These are phyloP conservation scores for Theobroma grandiflorum DNA, from an alignment of 441 rosid species.

Conservation along the genomic window DNA sequence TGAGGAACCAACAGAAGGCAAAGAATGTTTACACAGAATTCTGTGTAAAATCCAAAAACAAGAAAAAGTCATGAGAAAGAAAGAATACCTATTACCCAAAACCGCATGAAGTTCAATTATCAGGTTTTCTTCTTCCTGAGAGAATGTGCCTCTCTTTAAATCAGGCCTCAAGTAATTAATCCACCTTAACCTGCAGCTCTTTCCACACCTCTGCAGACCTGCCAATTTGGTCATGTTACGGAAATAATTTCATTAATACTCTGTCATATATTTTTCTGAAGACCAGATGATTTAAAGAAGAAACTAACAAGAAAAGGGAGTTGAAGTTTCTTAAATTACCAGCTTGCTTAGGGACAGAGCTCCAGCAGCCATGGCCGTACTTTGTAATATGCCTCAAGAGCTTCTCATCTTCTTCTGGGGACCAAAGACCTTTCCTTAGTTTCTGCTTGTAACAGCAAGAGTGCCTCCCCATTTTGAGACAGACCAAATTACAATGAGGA, in stretches of 20 bases:
- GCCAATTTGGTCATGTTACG: conserved; percentile 18
- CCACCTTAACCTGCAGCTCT: conserved; percentile 92
- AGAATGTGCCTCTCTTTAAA: conserved; percentile 87
- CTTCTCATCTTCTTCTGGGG: conserved; percentile 63
- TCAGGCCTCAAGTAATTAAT: conserved; percentile 92
- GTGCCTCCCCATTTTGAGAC: conserved; percentile 54
- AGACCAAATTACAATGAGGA: conserved; percentile 18
- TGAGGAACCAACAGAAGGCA: conserved; percentile 28
- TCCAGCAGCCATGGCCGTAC: conserved; percentile 68
- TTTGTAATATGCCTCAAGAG: conserved; percentile 55
- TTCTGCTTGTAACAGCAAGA: conserved; percentile 62
- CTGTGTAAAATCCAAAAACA: background rate
- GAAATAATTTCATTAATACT: background rate
- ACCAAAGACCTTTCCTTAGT: conserved; percentile 67
- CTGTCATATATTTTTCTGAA: background rate
- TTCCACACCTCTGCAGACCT: conserved; percentile 90
- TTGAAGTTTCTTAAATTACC: conserved; percentile 35
- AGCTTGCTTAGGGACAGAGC: conserved; percentile 67
- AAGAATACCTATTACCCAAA: conserved; percentile 71
- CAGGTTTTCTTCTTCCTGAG: conserved; percentile 75
- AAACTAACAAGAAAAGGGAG: background rate
- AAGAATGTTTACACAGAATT: conserved; percentile 10
- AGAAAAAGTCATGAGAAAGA: too few species aligned
- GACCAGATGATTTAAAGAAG: background rate
- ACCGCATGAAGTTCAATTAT: conserved; percentile 79